Percentiles rank a stretch among this genome's conserved stretches.
These are phyloP conservation scores for Scedosporium boydii DNA, from an alignment of 2,329 filamentous ascomycete species.

Conservation along the genomic window DNA sequence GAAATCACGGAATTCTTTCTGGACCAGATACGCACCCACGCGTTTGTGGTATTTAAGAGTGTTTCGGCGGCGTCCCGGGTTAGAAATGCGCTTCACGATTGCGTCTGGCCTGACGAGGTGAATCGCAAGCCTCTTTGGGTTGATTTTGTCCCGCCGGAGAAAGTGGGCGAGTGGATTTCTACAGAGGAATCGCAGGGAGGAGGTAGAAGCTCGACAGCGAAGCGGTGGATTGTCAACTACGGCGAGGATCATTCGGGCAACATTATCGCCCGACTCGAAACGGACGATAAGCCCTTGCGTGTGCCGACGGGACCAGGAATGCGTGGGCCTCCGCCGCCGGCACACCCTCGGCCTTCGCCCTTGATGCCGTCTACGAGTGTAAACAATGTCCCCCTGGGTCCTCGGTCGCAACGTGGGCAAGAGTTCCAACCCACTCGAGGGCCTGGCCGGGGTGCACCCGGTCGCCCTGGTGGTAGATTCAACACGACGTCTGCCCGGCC, in stretches of 20 bases:
- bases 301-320: constrained; percentile 4
- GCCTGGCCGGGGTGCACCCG: not conserved
- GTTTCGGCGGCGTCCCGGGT: constrained; percentile 66
- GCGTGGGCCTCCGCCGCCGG: constrained; percentile 11
- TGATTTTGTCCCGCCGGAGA: constrained; percentile 77
- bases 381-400: constrained; percentile 27
- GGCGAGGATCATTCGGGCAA: constrained; percentile 43
- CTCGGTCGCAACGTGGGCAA: constrained; percentile 19
- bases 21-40: constrained; percentile 80
- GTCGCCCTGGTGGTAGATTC: constrained; percentile 4
- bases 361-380: constrained; percentile 13
- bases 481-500: constrained; percentile 30
- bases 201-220: constrained; percentile 26
- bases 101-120: constrained; percentile 79
- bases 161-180: constrained; percentile 64
- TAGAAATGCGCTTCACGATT: constrained; percentile 64
- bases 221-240: constrained; percentile 67
- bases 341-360: constrained; percentile 10
- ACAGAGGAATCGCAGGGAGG: constrained; percentile 46
- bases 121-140: constrained; percentile 77
- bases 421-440: constrained; percentile 6
- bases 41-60: constrained; percentile 65
- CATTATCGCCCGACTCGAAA: constrained; percentile 43
- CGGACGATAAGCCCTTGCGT: constrained; percentile 8
- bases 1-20: constrained; percentile 64